Conservation (phyloP, 345 rosid species). For the Salix koriyanagi region DNA sequence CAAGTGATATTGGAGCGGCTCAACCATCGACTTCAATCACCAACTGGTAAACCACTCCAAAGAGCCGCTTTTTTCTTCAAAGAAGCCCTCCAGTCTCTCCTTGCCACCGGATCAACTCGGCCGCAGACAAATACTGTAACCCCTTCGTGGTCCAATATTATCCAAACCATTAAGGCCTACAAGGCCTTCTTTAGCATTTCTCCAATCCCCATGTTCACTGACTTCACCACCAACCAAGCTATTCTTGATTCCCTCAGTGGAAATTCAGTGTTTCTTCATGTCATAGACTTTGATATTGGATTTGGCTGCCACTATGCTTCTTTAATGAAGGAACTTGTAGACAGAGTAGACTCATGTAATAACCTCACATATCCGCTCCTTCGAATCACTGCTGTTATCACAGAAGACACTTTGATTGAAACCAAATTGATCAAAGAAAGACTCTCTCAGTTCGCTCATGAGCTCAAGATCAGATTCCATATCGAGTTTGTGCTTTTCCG, state of each 20-base stretch:
- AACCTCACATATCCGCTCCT: constrained; percentile 39
- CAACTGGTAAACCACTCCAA: constrained; percentile 69
- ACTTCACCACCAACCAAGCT: constrained; percentile 83
- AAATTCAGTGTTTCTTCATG: constrained; percentile 55
- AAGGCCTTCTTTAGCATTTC: constrained; percentile 69
- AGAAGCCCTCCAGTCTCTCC: constrained; percentile 68
- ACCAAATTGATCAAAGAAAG: constrained; percentile 71
- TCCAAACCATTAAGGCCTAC: constrained; percentile 66
- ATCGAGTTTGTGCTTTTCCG: constrained; percentile 66
- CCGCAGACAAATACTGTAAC: constrained; percentile 14
- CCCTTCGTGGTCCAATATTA: constrained; percentile 64
- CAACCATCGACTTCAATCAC: constrained; percentile 52
- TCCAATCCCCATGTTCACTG: constrained; percentile 87
- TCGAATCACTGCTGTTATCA: constrained; percentile 73
- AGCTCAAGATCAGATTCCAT: constrained; percentile 63
- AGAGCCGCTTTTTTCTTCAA: constrained; percentile 87
- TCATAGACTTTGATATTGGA: constrained; percentile 89
- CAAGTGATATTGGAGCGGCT: constrained; percentile 79
- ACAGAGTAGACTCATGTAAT: constrained; percentile 28
- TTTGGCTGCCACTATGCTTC: constrained; percentile 93
- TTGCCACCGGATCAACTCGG: constrained; percentile 44
- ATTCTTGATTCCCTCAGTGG: constrained; percentile 67
- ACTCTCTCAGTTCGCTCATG: constrained; percentile 70
- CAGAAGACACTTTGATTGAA: constrained; percentile 64
- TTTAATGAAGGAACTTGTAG: constrained; percentile 71